Base-by-base conservation (phyloP, 2,329 filamentous ascomycete species). In the Fonsecaea nubica region DNA sequence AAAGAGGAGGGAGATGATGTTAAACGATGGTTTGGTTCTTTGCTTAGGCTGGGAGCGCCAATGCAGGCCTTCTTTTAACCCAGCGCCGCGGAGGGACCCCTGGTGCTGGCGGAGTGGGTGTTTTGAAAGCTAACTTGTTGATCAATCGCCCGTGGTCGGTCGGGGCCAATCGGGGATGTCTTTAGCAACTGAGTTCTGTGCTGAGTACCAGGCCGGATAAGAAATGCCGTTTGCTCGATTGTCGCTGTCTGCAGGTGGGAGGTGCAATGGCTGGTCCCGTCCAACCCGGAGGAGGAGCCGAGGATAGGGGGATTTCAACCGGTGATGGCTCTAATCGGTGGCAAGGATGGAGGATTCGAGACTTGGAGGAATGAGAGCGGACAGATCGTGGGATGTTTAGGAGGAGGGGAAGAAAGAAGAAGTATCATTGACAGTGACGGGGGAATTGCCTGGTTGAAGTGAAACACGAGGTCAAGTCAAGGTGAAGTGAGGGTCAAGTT, bases 11-110 rank as follows among this genome's bases (percentile, higher is more conserved):
- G 42, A 61, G 50, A 21, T 61, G 63, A 50, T 25, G 53, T 58
- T 62, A 52, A 52, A 62, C 54, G 63, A 62, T 58, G 57, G 58
- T 38, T 62, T 36, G n/a, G 32, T 50, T 58, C 38, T 58, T 58
- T 42, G 45, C 18, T 57, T 54, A 54, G 50, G 50, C 50, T 48
- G 58, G 40, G 33, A 38, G 54, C 62, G 54, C 62, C 62, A 64
- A 64, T 58, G 62, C 62, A 58, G 56, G 61, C 61, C 36, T 63
- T 56, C 53, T 52, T 57, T 40, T 52, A 58, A 54, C 61, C 54
- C 61, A 25, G 45, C 15, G 21, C 18, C 45, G 45, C 32, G 58
- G 52, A 30, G 38, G 13, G 33, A 32, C 48, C 55, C 58, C 58
- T 61, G 33, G 35, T 40, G 33, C 32, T 53, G 50, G 58, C 36